A percentile compares a stretch with the other conserved stretches of the same genome.
Conservation (phyloP, 139 green algal genomes). For the Coelastrella sp. region DNA sequence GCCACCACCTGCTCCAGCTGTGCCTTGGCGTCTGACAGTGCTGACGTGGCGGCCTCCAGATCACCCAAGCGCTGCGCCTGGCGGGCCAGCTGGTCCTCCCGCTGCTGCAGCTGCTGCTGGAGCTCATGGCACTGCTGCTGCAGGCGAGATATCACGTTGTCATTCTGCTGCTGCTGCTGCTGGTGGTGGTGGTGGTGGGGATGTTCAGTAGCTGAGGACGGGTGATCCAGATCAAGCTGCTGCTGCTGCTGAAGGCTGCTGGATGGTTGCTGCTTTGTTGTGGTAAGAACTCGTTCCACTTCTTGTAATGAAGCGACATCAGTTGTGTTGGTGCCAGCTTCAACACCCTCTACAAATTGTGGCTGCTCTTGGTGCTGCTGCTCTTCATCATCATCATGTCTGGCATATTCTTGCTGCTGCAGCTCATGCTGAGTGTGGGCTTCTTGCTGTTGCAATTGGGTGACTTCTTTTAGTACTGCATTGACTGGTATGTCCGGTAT, state of each 20-base stretch:
- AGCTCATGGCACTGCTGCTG: slow-evolving; percentile 49
- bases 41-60: slow-evolving; percentile 15
- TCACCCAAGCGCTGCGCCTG: slow-evolving; percentile 62
- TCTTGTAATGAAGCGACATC: too few relatives aligned
- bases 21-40: not conserved
- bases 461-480: too few relatives aligned
- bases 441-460: too few relatives aligned
- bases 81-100: slow-evolving; percentile 73
- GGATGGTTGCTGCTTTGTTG: too few relatives aligned
- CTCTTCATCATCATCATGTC: too few relatives aligned
- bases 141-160: not conserved
- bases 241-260: not conserved
- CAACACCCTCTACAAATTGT: not conserved
- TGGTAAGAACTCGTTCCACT: too few relatives aligned
- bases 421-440: not conserved
- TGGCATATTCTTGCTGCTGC: not conserved
- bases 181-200: not conserved
- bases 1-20: slow-evolving; percentile 43
- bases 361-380: not conserved
- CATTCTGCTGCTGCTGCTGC: slow-evolving; percentile 1
- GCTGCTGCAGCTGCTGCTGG: slow-evolving; percentile 52
- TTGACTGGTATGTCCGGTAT: too few relatives aligned
- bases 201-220: not conserved
- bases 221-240: not conserved
- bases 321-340: too few relatives aligned